A percentile compares a stretch with the other conserved stretches of the same genome.
These are phyloP conservation scores for Blastocystis sp. DNA, from an alignment of 352 stramenopile species.

Conservation along the genomic window DNA sequence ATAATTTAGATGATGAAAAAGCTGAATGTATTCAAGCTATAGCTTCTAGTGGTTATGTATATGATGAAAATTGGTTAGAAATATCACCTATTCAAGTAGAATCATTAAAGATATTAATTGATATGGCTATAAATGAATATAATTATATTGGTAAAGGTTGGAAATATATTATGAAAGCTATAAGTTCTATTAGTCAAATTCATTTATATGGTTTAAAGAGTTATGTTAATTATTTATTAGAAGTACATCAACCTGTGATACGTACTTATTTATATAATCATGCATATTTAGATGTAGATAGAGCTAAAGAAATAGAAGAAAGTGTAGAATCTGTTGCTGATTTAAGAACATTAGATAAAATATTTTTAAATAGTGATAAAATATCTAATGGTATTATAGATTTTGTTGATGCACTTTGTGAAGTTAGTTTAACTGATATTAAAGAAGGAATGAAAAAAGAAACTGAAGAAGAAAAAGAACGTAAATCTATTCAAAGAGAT, in stretches of 20 bases:
- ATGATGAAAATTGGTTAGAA: slow-evolving; percentile 62
- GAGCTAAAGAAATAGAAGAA: slow-evolving; percentile 60
- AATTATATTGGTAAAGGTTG: slow-evolving; percentile 87
- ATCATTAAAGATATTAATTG: slow-evolving; percentile 80
- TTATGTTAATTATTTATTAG: slow-evolving; percentile 16
- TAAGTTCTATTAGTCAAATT: slow-evolving; percentile 85
- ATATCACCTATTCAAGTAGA: slow-evolving; percentile 90
- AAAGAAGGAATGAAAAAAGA: slow-evolving; percentile 38
- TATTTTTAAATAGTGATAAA: slow-evolving; percentile 64
- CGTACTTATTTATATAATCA: slow-evolving; percentile 34
- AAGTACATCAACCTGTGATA: slow-evolving; percentile 15
- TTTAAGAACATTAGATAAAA: slow-evolving; percentile 59
- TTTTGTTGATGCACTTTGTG: slow-evolving; percentile 66
- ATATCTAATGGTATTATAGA: slow-evolving; percentile 58
- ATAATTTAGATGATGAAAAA: slow-evolving; percentile 69
- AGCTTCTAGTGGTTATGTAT: slow-evolving; percentile 78
- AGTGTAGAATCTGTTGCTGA: slow-evolving; percentile 62
- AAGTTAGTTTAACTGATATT: slow-evolving; percentile 68
- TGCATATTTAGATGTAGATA: slow-evolving; percentile 38
- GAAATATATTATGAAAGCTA: slow-evolving; percentile 74
- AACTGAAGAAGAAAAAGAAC: not conserved
- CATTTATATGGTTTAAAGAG: slow-evolving; percentile 53
- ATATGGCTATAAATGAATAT: slow-evolving; percentile 80
- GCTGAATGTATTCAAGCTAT: slow-evolving; percentile 84
- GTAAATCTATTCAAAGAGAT: not conserved